Base-by-base conservation (phyloP, 164 flowering plant genomes). In the Aristolochia contorta region DNA sequence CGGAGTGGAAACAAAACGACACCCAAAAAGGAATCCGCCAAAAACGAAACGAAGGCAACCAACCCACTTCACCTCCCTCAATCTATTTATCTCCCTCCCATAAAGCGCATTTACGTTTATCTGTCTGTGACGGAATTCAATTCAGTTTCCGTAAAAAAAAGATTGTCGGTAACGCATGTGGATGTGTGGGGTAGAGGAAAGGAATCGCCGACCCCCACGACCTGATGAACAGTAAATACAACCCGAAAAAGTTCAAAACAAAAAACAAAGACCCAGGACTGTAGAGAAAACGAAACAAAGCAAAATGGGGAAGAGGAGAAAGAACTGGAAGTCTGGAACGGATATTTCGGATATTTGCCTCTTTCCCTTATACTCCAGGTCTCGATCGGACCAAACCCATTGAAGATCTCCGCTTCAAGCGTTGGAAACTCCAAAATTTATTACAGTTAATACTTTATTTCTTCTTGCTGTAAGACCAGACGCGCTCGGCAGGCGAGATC, bases 111-210 rank as follows among this genome's bases (percentile, higher is more conserved):
- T 54, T 24, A 54, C 6, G 20, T 50, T 22, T 16, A 16, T 12
- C 33, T 20, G 14, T 54, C 57, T 24, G 23, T 12, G 54, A 19
- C 57, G 27, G 33, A 54, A 54, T 22, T 15, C 19, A 24, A 54
- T 16, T 24, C 43, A 56, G 32, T 32, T 56, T 1, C 56, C 13
- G 23, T 10, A 56, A 15, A 30, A 15, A 15, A 18, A 6, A 30
- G 56, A 53, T 20, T 56, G 58, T 56, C 58, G 58, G 58, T 56
- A 56, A 56, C 58, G 58, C 58, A 16, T 56, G 58, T 16, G 45
- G 30, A 12, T 37, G 43, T 37, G 57, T 54, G 57, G 57, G 57
- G 57, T 25, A 54, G 54, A 50, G 21, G 22, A 50, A 22, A 50
- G 12, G 54, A 16, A 19, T n/a, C 54, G 12, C 20, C 20, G 22